phyloP scores from a whole-genome alignment of 2,329 filamentous ascomycete species.

The Sporothrix globosa region DNA sequence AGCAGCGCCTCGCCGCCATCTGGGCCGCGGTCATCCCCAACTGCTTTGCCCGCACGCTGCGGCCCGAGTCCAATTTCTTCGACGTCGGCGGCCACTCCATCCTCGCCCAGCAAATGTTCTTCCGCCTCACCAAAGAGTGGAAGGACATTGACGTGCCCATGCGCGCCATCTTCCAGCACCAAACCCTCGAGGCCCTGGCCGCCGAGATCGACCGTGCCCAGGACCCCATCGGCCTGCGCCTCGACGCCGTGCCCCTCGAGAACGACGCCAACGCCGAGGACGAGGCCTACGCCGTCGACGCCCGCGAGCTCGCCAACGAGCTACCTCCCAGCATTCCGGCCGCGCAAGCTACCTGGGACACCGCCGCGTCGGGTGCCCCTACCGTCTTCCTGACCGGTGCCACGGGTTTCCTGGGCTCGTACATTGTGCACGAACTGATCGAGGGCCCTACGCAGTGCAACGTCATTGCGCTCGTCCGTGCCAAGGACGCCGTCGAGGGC shows the following conservation, averaged over 20 bases:
- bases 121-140: constrained; percentile 58
- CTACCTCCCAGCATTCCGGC: constrained; percentile 39
- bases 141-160: constrained; percentile 63
- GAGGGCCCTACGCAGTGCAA: constrained; percentile 59
- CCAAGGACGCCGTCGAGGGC: constrained; percentile 56
- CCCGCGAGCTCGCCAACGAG: constrained; percentile 28
- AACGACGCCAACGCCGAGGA: constrained; percentile 32
- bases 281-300: constrained; percentile 34
- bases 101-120: constrained; percentile 77
- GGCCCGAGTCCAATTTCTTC: constrained; percentile 67
- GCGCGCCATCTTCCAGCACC: constrained; percentile 69
- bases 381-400: constrained; percentile 85
- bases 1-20: constrained; percentile 68
- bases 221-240: constrained; percentile 35
- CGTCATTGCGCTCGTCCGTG: constrained; percentile 76
- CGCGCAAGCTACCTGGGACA: constrained; percentile 35
- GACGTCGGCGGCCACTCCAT: constrained; percentile 81
- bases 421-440: constrained; percentile 75
- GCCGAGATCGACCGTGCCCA: constrained; percentile 50
- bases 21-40: constrained; percentile 74
- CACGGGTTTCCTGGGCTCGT: constrained; percentile 86
- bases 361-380: constrained; percentile 37
- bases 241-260: constrained; percentile 29
- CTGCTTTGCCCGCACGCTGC: constrained; percentile 60
- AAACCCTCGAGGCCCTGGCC: constrained; percentile 53